Base-by-base conservation (phyloP, 2,329 filamentous ascomycete species). In the Colletotrichum tabaci region DNA sequence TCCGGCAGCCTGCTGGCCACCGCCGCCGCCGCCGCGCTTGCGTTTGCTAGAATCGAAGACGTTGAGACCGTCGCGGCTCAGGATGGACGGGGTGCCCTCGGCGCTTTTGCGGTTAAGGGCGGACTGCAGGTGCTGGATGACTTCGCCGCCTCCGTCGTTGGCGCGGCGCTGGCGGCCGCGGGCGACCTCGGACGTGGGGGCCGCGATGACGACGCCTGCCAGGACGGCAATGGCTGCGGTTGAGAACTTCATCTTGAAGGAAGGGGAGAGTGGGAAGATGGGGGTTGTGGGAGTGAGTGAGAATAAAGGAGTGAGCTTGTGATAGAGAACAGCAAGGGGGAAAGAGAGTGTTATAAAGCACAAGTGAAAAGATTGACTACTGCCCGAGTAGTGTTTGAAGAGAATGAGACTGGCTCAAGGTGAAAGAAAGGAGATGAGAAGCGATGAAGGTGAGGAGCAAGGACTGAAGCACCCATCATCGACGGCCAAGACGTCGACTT, bases 11-110 rank as follows among this genome's bases (percentile, higher is more conserved):
- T 61, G 47, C 60, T 56, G 21, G 52, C 55, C 53, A 15, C 40
- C 42, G 46, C 55, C 53, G 15, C 50, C 61, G 21, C 50, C 50
- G 26, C 61, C 61, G 30, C 65, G 65, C 49, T 49, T 63, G 38
- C 57, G 57, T 42, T 42, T 63, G 30, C 40, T 63, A 15, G 49
- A 50, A 47, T 75, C 72, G 46, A 76, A 69, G 57, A 68, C 56
- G 49, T 73, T 74, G 68, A 42, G 57, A 10, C 61, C 55, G 16
- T 68, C 52, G 9, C 44, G 64, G 44, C 9, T 10, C 2, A 38
- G 35, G 9, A 38, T 38, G 35, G 35, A 38, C 0, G 8, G 35
- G 35, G 35, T 38, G 35, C 35, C 9, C 35, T 38, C 35, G 35
- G 35, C 10, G 35, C 53, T 63, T 44, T 47, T 63, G 30, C 68